Percentiles rank a stretch among this genome's conserved stretches.
These are phyloP conservation scores for Fragilariopsis cylindrus DNA, from an alignment of 108 stramenopile genomes.

Conservation along the genomic window DNA sequence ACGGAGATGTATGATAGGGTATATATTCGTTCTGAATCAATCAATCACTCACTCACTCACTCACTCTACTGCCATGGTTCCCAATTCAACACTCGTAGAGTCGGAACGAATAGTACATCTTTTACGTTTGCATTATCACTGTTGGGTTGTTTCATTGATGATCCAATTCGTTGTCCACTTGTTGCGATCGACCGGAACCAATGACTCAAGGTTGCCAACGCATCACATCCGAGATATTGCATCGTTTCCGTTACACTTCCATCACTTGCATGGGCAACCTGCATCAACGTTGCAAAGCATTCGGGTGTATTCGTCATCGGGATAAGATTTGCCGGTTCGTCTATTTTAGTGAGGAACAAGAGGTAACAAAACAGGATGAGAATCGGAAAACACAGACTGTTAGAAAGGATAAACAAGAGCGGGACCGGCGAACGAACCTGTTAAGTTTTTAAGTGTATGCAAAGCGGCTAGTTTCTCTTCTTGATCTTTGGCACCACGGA, in stretches of 20 bases:
- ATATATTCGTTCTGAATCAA: background rate
- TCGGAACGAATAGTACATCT: slow-evolving; percentile 47
- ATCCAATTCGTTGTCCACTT: slow-evolving; percentile 38
- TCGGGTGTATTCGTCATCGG: slow-evolving; percentile 80
- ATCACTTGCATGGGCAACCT: slow-evolving; percentile 55
- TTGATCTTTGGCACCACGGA: slow-evolving; percentile 34
- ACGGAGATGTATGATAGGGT: background rate
- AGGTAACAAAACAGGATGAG: too few relatives aligned
- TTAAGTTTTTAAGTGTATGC: slow-evolving; percentile 70
- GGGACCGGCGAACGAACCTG: background rate
- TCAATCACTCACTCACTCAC: background rate
- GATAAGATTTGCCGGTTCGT: slow-evolving; percentile 85
- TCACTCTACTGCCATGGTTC: slow-evolving; percentile 46
- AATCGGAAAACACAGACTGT: too few relatives aligned
- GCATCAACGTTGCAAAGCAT: slow-evolving; percentile 77
- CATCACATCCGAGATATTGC: slow-evolving; percentile 79
- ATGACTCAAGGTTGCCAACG: slow-evolving; percentile 74
- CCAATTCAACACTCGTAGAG: slow-evolving; percentile 43
- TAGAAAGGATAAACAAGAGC: too few relatives aligned
- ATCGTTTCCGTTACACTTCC: slow-evolving; percentile 46
- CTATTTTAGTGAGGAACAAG: background rate
- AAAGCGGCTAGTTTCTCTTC: slow-evolving; percentile 61
- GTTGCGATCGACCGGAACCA: slow-evolving; percentile 80
- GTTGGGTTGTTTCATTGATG: background rate
- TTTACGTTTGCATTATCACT: background rate